phyloP scores from a whole-genome alignment of 768 basidiomycete species.

The Pleurotus platypus region DNA sequence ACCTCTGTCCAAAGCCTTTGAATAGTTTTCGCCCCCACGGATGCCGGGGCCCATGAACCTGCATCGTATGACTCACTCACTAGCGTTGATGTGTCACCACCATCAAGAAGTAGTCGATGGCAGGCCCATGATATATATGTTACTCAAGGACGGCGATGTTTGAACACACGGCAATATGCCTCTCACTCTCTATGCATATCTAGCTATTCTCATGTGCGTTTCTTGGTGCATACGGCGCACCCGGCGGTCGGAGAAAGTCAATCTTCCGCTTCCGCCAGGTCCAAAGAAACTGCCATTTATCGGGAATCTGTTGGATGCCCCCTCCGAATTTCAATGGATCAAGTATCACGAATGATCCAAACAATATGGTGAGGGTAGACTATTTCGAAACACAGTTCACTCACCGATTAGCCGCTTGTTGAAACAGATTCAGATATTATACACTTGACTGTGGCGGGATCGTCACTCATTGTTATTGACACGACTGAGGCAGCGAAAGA shows the following conservation, averaged over 20 bases:
- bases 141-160: too few species aligned
- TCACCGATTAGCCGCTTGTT: not conserved
- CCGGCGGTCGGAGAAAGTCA: not conserved
- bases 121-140: too few species aligned
- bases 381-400: not conserved
- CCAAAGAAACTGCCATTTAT: not conserved
- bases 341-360: slow-evolving; percentile 1
- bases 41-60: too few species aligned
- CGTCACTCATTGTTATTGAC: slow-evolving; percentile 32
- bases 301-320: not conserved
- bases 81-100: too few species aligned
- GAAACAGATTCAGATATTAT: slow-evolving; percentile 26
- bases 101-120: too few species aligned
- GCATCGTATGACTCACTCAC: too few species aligned
- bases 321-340: not conserved
- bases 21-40: too few species aligned
- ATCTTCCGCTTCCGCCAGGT: not conserved
- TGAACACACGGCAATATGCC: too few species aligned
- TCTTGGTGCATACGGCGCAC: too few species aligned
- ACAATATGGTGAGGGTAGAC: not conserved
- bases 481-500: slow-evolving; percentile 30
- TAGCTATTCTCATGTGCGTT: too few species aligned
- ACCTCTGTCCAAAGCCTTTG: too few species aligned
- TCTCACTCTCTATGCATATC: too few species aligned
- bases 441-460: slow-evolving; percentile 24